phyloP scores from a whole-genome alignment of 2,329 filamentous ascomycete species.

The Talaromyces islandicus region DNA sequence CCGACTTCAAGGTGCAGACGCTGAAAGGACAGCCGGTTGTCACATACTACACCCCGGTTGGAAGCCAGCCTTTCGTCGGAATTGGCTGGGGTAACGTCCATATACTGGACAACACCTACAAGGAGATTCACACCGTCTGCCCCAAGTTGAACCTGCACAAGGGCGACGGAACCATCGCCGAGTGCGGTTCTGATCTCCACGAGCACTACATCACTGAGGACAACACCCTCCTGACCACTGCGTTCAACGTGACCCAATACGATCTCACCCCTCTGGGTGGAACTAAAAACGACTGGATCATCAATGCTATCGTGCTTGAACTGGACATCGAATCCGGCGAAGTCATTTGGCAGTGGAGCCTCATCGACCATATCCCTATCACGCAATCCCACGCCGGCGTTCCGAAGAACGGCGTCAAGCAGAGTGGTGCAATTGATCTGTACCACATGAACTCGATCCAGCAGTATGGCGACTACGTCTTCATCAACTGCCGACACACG shows the following conservation, averaged over 20 bases:
- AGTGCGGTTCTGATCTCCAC: constrained; percentile 32
- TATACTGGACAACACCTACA: neutral
- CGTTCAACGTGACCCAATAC: constrained; percentile 32
- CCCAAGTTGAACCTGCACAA: neutral
- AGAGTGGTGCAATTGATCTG: constrained; percentile 25
- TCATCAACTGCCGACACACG: constrained; percentile 30
- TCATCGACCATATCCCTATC: constrained; percentile 32
- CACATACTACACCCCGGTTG: neutral
- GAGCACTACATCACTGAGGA: constrained; percentile 40
- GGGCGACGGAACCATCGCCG: neutral
- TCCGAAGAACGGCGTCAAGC: constrained; percentile 16
- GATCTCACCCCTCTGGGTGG: constrained; percentile 35
- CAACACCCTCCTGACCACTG: constrained; percentile 37
- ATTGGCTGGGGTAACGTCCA: neutral
- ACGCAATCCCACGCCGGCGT: constrained; percentile 22
- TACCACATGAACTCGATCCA: constrained; percentile 32
- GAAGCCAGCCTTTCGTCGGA: neutral
- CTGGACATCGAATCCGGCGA: constrained; percentile 37
- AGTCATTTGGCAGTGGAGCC: constrained; percentile 42
- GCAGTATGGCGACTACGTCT: constrained; percentile 24
- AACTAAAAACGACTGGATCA: constrained; percentile 31
- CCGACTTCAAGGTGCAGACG: neutral
- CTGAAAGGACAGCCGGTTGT: neutral
- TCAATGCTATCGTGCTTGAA: constrained; percentile 40
- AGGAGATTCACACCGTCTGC: neutral